A percentile compares a stretch with the other conserved stretches of the same genome.
Evolutionary conservation across 345 rosid genomes (phyloP).

Genomic region (Isatis tinctoria): DNA sequence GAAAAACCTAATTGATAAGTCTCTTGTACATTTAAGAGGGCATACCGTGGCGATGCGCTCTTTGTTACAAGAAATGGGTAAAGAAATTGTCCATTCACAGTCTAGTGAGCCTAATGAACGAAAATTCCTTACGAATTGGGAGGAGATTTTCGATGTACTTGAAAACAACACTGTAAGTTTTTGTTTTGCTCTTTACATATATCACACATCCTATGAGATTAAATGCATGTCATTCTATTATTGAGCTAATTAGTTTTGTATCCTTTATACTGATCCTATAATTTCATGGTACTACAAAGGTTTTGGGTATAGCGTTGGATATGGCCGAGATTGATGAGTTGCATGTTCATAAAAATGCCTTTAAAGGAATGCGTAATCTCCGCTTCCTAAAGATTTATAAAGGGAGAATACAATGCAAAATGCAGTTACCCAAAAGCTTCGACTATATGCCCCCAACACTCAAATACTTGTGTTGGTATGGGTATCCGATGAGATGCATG

Average conservation of each 20-base stretch:
- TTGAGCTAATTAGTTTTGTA: too few relatives aligned
- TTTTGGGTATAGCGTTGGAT: conserved; percentile 2
- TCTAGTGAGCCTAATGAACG: neutral
- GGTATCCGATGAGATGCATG: conserved; percentile 5
- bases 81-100: neutral
- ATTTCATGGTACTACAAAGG: neutral
- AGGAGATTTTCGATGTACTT: neutral
- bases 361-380: conserved; percentile 17
- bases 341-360: neutral
- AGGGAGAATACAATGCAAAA: too few relatives aligned
- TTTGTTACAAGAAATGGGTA: neutral
- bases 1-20: neutral
- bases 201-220: too few relatives aligned
- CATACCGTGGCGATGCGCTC: neutral
- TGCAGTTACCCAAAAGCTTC: neutral
- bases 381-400: neutral
- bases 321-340: neutral
- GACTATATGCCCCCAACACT: neutral
- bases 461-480: neutral
- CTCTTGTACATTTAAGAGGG: neutral
- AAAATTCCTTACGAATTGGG: neutral
- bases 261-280: too few relatives aligned
- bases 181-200: neutral
- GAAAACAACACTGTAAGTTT: neutral
- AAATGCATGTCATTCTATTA: too few relatives aligned